phyloP scores from a whole-genome alignment of 345 rosid species.

The Ailanthus altissimus region DNA sequence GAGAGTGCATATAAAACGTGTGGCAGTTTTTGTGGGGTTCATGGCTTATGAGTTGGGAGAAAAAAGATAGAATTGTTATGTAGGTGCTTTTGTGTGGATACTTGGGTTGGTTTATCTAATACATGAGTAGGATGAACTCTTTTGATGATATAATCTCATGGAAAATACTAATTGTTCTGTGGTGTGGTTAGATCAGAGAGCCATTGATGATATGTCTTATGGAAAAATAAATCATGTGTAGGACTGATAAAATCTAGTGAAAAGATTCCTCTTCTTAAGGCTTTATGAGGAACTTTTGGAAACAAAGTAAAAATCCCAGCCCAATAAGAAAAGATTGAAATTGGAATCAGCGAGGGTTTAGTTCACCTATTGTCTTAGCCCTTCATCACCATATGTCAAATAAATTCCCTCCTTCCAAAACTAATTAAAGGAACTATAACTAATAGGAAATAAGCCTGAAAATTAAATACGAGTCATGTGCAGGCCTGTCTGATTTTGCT shows the following conservation, averaged over 20 bases:
- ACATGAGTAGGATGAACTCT: not conserved
- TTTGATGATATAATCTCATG: not conserved
- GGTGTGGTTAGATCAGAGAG: not conserved
- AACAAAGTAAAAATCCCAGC: not conserved
- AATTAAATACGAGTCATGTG: not conserved
- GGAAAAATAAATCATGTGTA: not conserved
- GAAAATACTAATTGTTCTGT: not conserved
- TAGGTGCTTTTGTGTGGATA: not conserved
- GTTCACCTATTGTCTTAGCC: not conserved
- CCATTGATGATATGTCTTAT: not conserved
- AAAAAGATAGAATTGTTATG: not conserved
- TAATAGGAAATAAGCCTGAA: not conserved
- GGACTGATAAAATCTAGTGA: not conserved
- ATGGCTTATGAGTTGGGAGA: not conserved
- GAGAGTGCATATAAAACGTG: not conserved
- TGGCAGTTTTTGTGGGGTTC: not conserved
- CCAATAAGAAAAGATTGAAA: not conserved
- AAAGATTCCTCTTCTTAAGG: not conserved
- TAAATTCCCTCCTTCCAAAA: not conserved
- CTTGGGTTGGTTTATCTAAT: not conserved
- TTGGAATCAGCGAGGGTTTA: not conserved
- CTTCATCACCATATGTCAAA: not conserved
- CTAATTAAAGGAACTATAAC: not conserved
- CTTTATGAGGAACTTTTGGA: not conserved
- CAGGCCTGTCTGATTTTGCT: not conserved